Evolutionary conservation across 257 asterid species (phyloP).

Genomic region (Lycium ferocissimum): DNA sequence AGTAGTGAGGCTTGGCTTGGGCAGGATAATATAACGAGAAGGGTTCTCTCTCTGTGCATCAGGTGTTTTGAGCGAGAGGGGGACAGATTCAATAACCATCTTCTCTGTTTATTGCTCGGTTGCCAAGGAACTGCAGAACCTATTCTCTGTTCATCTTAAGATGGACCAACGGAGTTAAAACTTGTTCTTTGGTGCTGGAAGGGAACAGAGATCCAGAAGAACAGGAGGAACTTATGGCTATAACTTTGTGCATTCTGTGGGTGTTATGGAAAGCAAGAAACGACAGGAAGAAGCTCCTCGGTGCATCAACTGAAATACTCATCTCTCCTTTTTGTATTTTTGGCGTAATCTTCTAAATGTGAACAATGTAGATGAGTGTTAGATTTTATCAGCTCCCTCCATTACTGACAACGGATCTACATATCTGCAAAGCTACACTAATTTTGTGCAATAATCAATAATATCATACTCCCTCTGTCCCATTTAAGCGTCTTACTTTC

Average conservation of each 20-base stretch:
- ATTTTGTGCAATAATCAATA: not conserved
- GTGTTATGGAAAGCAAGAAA: not conserved
- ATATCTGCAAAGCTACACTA: not conserved
- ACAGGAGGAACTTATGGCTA: slow-evolving; percentile 20
- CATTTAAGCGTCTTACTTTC: no score
- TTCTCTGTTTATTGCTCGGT: not conserved
- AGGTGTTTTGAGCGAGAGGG: not conserved
- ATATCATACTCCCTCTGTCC: not conserved
- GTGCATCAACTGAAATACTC: not conserved
- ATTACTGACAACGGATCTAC: not conserved
- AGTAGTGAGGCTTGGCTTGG: not conserved
- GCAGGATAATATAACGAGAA: not conserved
- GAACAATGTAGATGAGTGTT: not conserved
- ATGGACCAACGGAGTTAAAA: slow-evolving; percentile 9
- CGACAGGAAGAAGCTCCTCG: not conserved
- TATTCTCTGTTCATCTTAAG: slow-evolving; percentile 7
- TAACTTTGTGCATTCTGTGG: not conserved
- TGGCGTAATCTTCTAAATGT: not conserved
- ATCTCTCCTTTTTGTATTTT: not conserved
- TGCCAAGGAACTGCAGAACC: slow-evolving; percentile 14
- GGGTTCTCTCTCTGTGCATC: not conserved
- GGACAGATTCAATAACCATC: slow-evolving; percentile 11
- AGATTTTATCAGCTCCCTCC: not conserved
- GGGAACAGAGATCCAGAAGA: slow-evolving; percentile 4
- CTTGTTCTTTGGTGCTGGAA: slow-evolving; percentile 18